A percentile compares a stretch with the other conserved stretches of the same genome.
These are phyloP conservation scores for Spizellomyces sp. DNA, from an alignment of 192 early-diverging fungal genomes.

Conservation along the genomic window DNA sequence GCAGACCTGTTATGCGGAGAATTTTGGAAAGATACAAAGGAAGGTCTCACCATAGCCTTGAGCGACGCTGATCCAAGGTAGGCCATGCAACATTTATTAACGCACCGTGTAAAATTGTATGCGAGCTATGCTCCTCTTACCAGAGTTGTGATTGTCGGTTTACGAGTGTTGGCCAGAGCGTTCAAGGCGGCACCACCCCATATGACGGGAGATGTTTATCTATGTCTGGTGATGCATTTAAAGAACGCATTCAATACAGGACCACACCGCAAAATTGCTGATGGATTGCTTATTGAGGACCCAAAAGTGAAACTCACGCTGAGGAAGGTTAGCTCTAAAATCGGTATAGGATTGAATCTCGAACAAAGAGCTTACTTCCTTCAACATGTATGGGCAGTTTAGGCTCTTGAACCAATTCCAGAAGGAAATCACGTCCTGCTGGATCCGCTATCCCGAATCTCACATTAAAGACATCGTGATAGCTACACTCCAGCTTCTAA, in stretches of 20 bases:
- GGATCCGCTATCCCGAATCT: constrained; percentile 52
- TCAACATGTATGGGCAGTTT: constrained; percentile 33
- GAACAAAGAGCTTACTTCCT: neutral
- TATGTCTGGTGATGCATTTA: constrained; percentile 45
- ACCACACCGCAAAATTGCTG: constrained; percentile 30
- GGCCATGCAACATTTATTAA: neutral
- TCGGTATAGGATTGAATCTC: no score
- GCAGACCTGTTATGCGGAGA: constrained; percentile 52
- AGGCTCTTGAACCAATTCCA: constrained; percentile 56
- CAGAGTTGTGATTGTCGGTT: constrained; percentile 36
- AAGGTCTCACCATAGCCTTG: constrained; percentile 36
- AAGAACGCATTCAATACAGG: constrained; percentile 32
- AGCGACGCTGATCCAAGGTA: constrained; percentile 46
- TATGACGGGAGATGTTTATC: constrained; percentile 53
- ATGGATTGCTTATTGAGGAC: constrained; percentile 38
- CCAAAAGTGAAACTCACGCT: constrained; percentile 35
- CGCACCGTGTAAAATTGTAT: neutral
- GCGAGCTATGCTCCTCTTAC: neutral
- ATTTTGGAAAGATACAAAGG: constrained; percentile 52
- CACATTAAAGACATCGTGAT: constrained; percentile 46
- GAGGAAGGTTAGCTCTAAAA: constrained; percentile 34
- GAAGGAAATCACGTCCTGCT: constrained; percentile 51
- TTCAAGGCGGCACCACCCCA: constrained; percentile 53
- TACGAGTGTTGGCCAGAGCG: constrained; percentile 45
- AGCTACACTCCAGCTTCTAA: constrained; percentile 40